Conservation (phyloP, 2,329 filamentous ascomycete genomes). For the Phialocephala sp. region DNA sequence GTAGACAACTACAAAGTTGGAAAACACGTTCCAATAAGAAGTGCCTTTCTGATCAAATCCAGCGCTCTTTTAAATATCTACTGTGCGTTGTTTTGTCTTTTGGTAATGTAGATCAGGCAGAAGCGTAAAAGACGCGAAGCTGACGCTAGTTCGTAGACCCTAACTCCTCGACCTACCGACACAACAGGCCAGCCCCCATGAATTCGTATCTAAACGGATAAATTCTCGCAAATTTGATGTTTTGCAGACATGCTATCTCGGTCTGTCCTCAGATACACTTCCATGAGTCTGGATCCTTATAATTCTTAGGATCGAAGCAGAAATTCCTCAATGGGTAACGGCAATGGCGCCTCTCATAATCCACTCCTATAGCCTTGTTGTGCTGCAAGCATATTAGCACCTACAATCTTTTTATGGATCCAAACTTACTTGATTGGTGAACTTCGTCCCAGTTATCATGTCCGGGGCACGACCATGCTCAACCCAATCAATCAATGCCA, state of each 20-base stretch:
- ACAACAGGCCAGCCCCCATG: too few relatives aligned
- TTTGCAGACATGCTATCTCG: not conserved
- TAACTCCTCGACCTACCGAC: too few relatives aligned
- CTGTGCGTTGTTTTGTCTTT: too few relatives aligned
- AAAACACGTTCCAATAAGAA: too few relatives aligned
- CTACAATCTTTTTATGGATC: not conserved
- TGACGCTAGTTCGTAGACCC: too few relatives aligned
- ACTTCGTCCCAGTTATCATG: conserved; percentile 33
- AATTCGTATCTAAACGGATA: not conserved
- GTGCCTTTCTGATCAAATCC: too few relatives aligned
- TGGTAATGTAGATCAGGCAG: too few relatives aligned
- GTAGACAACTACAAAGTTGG: not conserved
- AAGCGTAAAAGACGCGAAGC: too few relatives aligned
- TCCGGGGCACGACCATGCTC: conserved; percentile 49
- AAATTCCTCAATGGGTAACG: conserved; percentile 35
- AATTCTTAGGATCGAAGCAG: conserved; percentile 25
- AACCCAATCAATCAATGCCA: conserved; percentile 55
- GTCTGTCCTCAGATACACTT: conserved; percentile 23
- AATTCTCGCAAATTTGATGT: not conserved
- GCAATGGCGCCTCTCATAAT: conserved; percentile 34
- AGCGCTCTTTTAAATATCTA: too few relatives aligned
- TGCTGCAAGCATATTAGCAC: conserved; percentile 13
- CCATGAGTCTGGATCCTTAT: conserved; percentile 27
- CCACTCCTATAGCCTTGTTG: conserved; percentile 27
- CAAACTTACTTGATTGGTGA: conserved; percentile 32